Percentiles rank a stretch among this genome's conserved stretches.
These are phyloP conservation scores for Boletus huronensis DNA, from an alignment of 768 basidiomycete genomes.

Conservation along the genomic window DNA sequence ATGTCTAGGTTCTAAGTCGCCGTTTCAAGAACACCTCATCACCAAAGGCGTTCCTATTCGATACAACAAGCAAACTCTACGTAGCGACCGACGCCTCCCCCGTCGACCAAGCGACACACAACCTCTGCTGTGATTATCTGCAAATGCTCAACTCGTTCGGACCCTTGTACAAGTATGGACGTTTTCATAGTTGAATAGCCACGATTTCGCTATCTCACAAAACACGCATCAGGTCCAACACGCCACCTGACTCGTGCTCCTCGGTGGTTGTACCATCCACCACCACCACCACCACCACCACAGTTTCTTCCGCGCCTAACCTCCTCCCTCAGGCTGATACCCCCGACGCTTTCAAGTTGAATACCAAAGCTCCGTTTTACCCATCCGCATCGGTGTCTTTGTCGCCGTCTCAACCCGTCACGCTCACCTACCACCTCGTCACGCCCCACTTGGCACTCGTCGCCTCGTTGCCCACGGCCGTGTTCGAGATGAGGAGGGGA, in stretches of 20 bases:
- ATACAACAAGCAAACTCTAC: constrained; percentile 78
- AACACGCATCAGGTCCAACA: constrained; percentile 18
- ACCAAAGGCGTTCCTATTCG: constrained; percentile 92
- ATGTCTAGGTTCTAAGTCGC: neutral
- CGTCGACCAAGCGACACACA: constrained; percentile 84
- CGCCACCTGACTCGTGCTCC: neutral
- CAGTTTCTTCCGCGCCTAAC: neutral
- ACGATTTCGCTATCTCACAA: constrained; percentile 1
- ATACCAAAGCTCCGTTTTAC: constrained; percentile 52
- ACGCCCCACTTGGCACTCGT: constrained; percentile 69
- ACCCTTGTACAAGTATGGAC: constrained; percentile 72
- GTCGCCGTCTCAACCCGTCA: constrained; percentile 56
- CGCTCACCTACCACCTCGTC: constrained; percentile 81
- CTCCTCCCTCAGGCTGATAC: neutral
- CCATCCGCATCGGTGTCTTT: constrained; percentile 66
- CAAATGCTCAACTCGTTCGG: constrained; percentile 84
- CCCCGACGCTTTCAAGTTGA: constrained; percentile 7
- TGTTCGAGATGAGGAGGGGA: constrained; percentile 70
- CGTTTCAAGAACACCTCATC: constrained; percentile 76
- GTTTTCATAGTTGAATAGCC: neutral
- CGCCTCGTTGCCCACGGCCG: constrained; percentile 67
- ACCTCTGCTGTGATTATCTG: constrained; percentile 87
- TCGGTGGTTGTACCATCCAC: constrained; percentile 14
- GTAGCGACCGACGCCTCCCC: constrained; percentile 94
- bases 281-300: neutral